These are phyloP conservation scores for Terana coerulea DNA, from an alignment of 768 basidiomycete genomes.

Conservation along the genomic window DNA sequence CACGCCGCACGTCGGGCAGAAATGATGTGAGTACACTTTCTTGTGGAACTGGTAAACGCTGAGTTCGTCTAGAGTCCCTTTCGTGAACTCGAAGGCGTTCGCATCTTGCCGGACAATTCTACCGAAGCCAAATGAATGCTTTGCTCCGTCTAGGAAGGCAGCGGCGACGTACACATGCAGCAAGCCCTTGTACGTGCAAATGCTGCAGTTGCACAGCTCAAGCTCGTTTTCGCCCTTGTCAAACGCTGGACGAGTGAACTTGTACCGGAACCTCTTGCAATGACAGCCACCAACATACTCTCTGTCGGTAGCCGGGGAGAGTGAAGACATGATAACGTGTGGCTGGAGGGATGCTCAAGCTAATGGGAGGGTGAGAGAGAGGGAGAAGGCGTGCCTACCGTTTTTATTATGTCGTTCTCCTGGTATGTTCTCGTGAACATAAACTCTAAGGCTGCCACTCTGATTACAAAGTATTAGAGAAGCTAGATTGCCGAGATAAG, in stretches of 20 bases:
- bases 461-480: too few species aligned
- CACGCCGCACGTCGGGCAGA: background rate
- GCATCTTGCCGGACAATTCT: background rate
- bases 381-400: too few species aligned
- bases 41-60: background rate
- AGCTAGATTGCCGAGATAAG: too few species aligned
- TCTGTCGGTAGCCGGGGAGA: too few species aligned
- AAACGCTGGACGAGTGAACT: background rate
- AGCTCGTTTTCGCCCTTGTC: background rate
- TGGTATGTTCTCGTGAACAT: too few species aligned
- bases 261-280: slow-evolving; percentile 2
- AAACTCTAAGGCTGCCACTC: too few species aligned
- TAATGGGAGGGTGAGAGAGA: too few species aligned
- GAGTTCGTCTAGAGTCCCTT: background rate
- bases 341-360: too few species aligned
- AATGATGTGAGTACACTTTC: background rate
- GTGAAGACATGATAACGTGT: too few species aligned
- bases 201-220: background rate
- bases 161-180: background rate
- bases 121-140: background rate
- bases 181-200: background rate
- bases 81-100: background rate
- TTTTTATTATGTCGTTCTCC: too few species aligned
- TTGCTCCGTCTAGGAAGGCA: background rate
- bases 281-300: background rate